phyloP scores from a whole-genome alignment of 1,284 basidiomycete genomes.

The Microbotryum scabiosae region DNA sequence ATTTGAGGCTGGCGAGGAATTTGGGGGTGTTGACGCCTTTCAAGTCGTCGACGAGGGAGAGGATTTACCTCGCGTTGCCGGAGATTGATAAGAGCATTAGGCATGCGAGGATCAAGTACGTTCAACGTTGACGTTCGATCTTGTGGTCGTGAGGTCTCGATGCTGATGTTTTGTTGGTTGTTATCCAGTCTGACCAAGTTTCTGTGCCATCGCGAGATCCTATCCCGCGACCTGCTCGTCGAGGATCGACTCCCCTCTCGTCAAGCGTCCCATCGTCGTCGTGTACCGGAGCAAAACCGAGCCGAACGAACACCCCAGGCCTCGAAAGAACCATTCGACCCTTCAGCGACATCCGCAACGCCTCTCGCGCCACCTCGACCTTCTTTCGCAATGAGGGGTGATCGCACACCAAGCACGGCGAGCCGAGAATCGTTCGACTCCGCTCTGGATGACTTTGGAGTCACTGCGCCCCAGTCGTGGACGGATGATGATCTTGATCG shows the following conservation, averaged over 20 bases:
- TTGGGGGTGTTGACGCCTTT: constrained; percentile 81
- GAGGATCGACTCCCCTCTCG: constrained; percentile 48
- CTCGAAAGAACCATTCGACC: neutral
- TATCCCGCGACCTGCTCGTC: constrained; percentile 61
- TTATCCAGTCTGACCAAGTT: constrained; percentile 51
- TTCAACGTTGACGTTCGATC: neutral
- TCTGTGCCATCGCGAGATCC: constrained; percentile 62
- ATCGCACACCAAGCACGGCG: neutral
- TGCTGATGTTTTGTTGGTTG: neutral
- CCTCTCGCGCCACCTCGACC: neutral
- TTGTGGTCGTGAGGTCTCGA: rapidly evolving
- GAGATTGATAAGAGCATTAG: constrained; percentile 59
- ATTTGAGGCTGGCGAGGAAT: constrained; percentile 67
- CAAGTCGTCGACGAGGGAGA: constrained; percentile 68
- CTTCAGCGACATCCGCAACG: neutral
- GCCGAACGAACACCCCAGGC: constrained; percentile 1
- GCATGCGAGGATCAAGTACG: constrained; percentile 54
- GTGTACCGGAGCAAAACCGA: neutral
- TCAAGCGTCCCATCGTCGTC: constrained; percentile 16
- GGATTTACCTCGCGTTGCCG: constrained; percentile 57
- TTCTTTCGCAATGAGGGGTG: neutral
- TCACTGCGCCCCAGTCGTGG: constrained; percentile 5
- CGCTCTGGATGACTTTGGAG: neutral
- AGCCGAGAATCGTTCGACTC: constrained; percentile 27
- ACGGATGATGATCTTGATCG: constrained; percentile 30